Conservation (phyloP, 805 yeast genomes). For the Metschnikowia vanudenii region DNA sequence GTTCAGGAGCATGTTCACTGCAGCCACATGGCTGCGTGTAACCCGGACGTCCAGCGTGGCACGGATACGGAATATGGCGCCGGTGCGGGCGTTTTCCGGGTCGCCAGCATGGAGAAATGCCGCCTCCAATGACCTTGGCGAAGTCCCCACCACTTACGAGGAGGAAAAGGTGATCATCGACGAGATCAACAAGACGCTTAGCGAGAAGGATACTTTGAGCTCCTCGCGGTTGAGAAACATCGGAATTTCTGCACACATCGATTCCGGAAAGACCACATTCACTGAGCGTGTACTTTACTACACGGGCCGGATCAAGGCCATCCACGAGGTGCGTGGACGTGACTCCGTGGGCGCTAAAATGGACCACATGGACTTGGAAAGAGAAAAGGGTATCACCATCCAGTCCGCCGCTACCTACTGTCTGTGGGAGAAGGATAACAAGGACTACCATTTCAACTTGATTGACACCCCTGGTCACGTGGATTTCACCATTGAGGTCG, state of each 20-base stretch:
- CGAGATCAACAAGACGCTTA: constrained; percentile 48
- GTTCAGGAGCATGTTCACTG: constrained; percentile 6
- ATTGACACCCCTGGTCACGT: constrained; percentile 99
- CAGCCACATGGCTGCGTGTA: not conserved
- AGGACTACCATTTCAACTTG: constrained; percentile 81
- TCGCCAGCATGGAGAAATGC: not conserved
- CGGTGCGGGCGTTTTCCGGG: constrained; percentile 5
- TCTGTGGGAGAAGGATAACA: constrained; percentile 79
- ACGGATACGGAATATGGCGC: not conserved
- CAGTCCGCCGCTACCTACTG: constrained; percentile 99
- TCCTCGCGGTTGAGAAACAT: constrained; percentile 77
- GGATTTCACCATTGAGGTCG: constrained; percentile 98
- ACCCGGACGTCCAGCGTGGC: not conserved
- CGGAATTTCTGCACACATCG: constrained; percentile 97
- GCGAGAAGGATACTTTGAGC: constrained; percentile 51
- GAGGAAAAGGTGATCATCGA: constrained; percentile 73
- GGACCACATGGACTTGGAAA: constrained; percentile 98
- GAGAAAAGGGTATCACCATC: constrained; percentile 98
- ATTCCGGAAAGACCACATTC: constrained; percentile 96
- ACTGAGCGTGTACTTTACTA: constrained; percentile 95
- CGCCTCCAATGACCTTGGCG: constrained; percentile 11
- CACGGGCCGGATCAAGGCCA: constrained; percentile 95
- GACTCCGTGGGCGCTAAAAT: constrained; percentile 98
- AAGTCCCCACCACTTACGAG: constrained; percentile 51
- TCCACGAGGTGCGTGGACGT: constrained; percentile 94